Conservation (phyloP, 768 basidiomycete species). For the Asterophora parasitica region DNA sequence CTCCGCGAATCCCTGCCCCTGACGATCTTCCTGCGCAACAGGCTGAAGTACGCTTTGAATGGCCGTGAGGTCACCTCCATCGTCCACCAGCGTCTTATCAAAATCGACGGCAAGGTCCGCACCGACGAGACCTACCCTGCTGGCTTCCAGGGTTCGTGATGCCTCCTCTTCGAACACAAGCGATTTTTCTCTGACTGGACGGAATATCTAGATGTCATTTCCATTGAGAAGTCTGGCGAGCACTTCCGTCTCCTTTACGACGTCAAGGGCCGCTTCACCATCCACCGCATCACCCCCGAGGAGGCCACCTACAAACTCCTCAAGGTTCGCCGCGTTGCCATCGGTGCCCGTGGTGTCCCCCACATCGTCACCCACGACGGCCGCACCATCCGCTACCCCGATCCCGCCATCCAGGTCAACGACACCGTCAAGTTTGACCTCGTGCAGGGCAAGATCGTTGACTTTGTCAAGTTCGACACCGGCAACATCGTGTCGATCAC, state of each 20-base stretch:
- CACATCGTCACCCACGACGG: constrained; percentile 99
- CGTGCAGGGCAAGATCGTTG: constrained; percentile 88
- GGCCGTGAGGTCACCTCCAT: constrained; percentile 95
- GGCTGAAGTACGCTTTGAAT: constrained; percentile 98
- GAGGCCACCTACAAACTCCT: constrained; percentile 96
- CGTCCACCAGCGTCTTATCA: constrained; percentile 93
- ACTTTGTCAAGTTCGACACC: constrained; percentile 93
- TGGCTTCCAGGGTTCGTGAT: constrained; percentile 87
- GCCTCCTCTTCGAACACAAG: background rate
- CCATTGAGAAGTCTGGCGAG: constrained; percentile 97
- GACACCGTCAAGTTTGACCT: constrained; percentile 98
- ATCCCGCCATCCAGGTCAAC: constrained; percentile 92
- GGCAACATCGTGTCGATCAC: constrained; percentile 98
- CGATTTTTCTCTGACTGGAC: background rate
- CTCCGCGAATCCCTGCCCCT: constrained; percentile 97
- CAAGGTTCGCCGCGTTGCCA: constrained; percentile 87
- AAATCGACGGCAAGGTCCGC: constrained; percentile 98
- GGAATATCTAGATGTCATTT: constrained; percentile 72
- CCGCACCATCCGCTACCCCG: constrained; percentile 99
- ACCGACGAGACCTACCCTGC: constrained; percentile 96
- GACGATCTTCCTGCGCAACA: constrained; percentile 95
- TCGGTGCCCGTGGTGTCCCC: constrained; percentile 92
- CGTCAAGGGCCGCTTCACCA: constrained; percentile 99
- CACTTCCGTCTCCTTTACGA: constrained; percentile 99
- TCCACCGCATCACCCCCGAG: constrained; percentile 98